Evolutionary conservation across 257 asterid genomes (phyloP).

Genomic region (Solanum clarkiae): DNA sequence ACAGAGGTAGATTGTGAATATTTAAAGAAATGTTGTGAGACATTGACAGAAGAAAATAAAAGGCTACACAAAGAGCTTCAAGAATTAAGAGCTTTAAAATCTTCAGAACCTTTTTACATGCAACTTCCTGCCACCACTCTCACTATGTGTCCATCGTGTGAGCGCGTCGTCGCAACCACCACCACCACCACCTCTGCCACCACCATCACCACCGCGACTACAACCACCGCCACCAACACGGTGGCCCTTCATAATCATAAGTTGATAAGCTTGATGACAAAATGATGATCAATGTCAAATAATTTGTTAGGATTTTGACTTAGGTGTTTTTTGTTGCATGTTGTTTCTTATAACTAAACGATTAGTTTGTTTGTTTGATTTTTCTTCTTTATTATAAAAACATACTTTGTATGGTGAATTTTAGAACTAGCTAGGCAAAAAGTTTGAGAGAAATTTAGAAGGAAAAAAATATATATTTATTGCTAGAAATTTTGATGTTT

Average conservation of each 20-base stretch:
- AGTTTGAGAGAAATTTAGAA: background rate
- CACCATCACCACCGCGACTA: background rate
- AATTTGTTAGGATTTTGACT: background rate
- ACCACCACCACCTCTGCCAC: background rate
- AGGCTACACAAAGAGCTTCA: slow-evolving; percentile 78
- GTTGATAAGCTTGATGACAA: background rate
- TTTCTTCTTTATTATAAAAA: background rate
- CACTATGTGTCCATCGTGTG: slow-evolving; percentile 90
- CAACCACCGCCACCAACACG: background rate
- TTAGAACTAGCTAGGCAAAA: background rate
- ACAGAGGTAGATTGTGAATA: slow-evolving; percentile 95
- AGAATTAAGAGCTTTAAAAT: slow-evolving; percentile 69
- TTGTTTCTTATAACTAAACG: background rate
- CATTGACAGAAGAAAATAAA: slow-evolving; percentile 76
- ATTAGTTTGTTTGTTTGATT: background rate
- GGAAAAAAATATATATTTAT: background rate
- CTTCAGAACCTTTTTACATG: slow-evolving; percentile 77
- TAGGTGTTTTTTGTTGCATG: background rate
- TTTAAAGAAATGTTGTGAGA: slow-evolving; percentile 73
- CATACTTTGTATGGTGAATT: background rate
- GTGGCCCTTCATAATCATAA: slow-evolving; percentile 9
- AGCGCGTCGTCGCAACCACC: slow-evolving; percentile 45
- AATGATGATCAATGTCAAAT: background rate
- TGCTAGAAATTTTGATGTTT: background rate
- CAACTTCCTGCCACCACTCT: slow-evolving; percentile 90